Evolutionary conservation across 345 rosid genomes (phyloP), one percentile per base, ranked within the genome.

Genomic region (Gossypium raimondii): DNA sequence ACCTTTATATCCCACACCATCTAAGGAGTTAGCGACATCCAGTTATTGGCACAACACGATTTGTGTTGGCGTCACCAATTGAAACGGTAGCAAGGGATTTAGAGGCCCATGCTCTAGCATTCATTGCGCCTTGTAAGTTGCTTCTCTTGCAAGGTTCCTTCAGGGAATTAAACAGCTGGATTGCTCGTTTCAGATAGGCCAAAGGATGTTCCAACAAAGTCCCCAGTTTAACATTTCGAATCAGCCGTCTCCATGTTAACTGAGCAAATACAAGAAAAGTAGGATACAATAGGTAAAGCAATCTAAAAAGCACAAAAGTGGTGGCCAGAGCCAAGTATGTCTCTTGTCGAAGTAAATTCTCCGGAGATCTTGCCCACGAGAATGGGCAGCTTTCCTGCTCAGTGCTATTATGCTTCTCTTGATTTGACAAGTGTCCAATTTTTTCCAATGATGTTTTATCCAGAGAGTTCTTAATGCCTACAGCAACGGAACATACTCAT

Each of bases 291-390:
- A 87, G 62, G 85, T 88, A 84, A 4, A 93, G 68, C 78, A 90
- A 73, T 80, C 96, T 85, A 78, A 86, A 18, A 51, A 93, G 79
- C 72, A 95, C 97, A 68, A 95, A 95, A 11, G 83, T 67, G 9
- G 87, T 79, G 11, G 99, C 98, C 78, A 95, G 79, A 58, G 94
- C 84, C 64, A 95, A 80, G 75, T 85, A 93, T 0, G 98, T 95
- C 79, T 93, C 98, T 75, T 93, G 93, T 5, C 81, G 86, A 72
- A 95, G 86, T 83, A 91, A 73, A 73, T 93, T 91, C 86, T 89
- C 98, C 0, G 99, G 97, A 55, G 99, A 91, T 84, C 89, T 91
- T 71, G 96, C 96, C 99, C 99, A 95, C 50, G 93, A 85, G 83
- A 91, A 95, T 0, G 98, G 98, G 75, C 97, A 95, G 82, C 82